Evolutionary conservation across 129 eudicot species (phyloP).

Genomic region (Smallanthus sonchifolius): DNA sequence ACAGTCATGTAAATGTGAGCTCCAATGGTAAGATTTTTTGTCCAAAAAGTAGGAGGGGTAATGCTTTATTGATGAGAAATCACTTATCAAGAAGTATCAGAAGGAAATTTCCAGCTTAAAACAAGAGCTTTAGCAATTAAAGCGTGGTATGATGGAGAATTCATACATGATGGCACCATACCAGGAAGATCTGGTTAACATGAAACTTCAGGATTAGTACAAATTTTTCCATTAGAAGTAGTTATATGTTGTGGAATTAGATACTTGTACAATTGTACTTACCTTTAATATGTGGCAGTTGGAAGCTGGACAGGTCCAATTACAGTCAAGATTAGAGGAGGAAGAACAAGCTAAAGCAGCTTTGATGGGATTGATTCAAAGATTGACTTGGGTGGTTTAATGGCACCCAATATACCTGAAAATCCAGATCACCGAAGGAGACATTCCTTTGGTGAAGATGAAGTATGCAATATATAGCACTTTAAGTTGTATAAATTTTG

Average conservation of each 20-base stretch:
- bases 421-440: constrained; percentile 55
- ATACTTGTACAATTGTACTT: neutral
- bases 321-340: constrained; percentile 84
- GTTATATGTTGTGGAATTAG: neutral
- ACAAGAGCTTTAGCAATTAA: constrained; percentile 72
- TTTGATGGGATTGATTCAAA: constrained; percentile 83
- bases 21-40: too few species aligned
- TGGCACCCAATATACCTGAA: constrained; percentile 42
- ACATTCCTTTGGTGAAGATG: constrained; percentile 88
- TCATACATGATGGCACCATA: constrained; percentile 41
- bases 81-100: constrained; percentile 84
- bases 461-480: constrained; percentile 36
- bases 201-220: constrained; percentile 71
- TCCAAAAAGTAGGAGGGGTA: too few species aligned
- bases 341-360: constrained; percentile 95
- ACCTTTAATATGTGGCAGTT: constrained; percentile 40
- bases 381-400: too few species aligned
- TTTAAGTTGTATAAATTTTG: neutral
- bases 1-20: too few species aligned
- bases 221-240: neutral
- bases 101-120: constrained; percentile 67
- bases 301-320: constrained; percentile 76
- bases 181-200: constrained; percentile 67
- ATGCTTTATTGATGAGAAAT: constrained; percentile 86
- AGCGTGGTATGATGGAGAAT: constrained; percentile 67